Percentiles rank a stretch among this genome's conserved stretches.
Evolutionary conservation across 805 yeast species (phyloP).

Genomic region (Metschnikowia kofuensis): DNA sequence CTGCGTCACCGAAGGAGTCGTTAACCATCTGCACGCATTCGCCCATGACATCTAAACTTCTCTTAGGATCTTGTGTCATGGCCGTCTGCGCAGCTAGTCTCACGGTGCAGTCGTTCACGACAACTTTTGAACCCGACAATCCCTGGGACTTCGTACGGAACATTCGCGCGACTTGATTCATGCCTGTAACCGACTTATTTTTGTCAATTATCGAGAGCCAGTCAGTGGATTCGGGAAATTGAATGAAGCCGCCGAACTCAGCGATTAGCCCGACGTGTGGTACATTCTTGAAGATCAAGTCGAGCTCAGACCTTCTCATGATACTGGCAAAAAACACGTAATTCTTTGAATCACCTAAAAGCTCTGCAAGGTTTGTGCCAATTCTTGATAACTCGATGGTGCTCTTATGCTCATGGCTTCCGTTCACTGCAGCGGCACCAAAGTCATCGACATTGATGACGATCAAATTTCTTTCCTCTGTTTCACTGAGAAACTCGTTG

Average conservation of each 20-base stretch:
- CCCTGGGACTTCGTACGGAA: constrained; percentile 67
- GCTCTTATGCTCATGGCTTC: constrained; percentile 12
- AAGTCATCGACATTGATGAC: constrained; percentile 51
- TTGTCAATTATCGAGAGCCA: constrained; percentile 67
- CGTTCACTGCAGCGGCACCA: constrained; percentile 21
- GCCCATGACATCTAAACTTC: constrained; percentile 70
- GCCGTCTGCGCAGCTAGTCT: constrained; percentile 73
- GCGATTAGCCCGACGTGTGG: constrained; percentile 80
- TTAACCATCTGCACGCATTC: constrained; percentile 84
- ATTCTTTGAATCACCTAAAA: constrained; percentile 57
- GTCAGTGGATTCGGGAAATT: constrained; percentile 43
- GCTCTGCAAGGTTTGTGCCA: constrained; percentile 53
- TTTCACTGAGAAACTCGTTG: constrained; percentile 25
- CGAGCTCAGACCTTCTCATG: constrained; percentile 61
- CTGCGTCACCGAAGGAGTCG: constrained; percentile 54
- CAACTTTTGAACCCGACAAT: constrained; percentile 72
- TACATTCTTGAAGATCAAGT: constrained; percentile 62
- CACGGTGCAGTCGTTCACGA: constrained; percentile 72
- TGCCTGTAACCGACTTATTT: constrained; percentile 49
- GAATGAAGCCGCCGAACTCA: constrained; percentile 83
- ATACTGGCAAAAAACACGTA: constrained; percentile 70
- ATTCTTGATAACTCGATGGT: constrained; percentile 41
- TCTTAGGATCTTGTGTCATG: constrained; percentile 55
- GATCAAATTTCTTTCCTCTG: constrained; percentile 42
- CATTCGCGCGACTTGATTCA: constrained; percentile 52